Base-by-base conservation (phyloP, 176 grass and related monocot genomes). In the Typha latifolia region DNA sequence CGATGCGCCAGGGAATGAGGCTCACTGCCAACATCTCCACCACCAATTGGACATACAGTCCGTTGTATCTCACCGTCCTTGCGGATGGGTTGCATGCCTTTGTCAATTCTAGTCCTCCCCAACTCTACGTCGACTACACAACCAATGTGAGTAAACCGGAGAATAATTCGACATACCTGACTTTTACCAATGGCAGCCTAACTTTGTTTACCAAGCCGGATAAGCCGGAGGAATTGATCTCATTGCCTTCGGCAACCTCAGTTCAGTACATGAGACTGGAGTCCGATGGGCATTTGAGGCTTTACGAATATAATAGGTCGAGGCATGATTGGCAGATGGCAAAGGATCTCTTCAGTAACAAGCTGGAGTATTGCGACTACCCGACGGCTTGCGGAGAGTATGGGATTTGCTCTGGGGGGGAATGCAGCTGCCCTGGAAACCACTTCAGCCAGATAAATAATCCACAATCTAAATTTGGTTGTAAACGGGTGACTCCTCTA, bases 331-430 rank as follows among this genome's bases (percentile, higher is more conserved):
- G 76, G 82, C 20, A 50, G 3, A 0, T 50, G 69, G 24, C 72
- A 14, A 55, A 55, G 62, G 82, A 89, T 78, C 67, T 94, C 55
- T 20, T 89, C 51, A 32, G 49, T 62, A 51, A 76, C 7, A 47
- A 83, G 50, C 79, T 50, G 47, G 62, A 85, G 51, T 69, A 49
- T 18, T 85, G 82, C 74, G 75, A 61, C 9, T 94, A 94, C 61
- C 90, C 90, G 8, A 85, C 63, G 11, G 73, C 72, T 3, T 93
- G 90, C 49, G 82, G 85, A 14, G 49, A 84, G 27, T 91, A 91
- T 66, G 88, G 84, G 37, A 84, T 91, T 12, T 83, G 88, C 70
- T 77, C 62, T 12, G 7, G 22, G 5, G 80, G 80, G 29, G 56
- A 81, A 16, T 91, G 84, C 19, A 81, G 52, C 31, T 91, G 88